A percentile compares a stretch with the other conserved stretches of the same genome.
Evolutionary conservation across 2,329 filamentous ascomycete species (phyloP).

Genomic region (Bipolaris gigantea): DNA sequence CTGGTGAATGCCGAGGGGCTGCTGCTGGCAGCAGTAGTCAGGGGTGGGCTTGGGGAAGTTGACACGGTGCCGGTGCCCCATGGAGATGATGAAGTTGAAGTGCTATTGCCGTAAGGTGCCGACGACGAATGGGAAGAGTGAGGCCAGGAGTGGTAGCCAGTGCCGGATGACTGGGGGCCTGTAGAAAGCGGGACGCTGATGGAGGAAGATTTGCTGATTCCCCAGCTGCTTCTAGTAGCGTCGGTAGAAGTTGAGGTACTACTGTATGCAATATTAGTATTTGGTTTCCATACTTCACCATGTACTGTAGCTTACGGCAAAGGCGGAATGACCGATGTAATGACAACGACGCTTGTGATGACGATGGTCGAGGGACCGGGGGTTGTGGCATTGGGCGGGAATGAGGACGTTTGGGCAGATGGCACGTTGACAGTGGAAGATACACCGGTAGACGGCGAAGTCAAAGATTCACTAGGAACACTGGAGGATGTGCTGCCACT

Average conservation of each 20-base stretch:
- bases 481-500: slow-evolving; percentile 4
- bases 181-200: slow-evolving; percentile 12
- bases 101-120: slow-evolving; percentile 17
- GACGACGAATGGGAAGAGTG: slow-evolving; percentile 3
- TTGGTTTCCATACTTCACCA: neutral
- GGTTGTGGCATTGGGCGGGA: neutral
- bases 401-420: slow-evolving; percentile 2
- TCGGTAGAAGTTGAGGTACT: slow-evolving; percentile 15
- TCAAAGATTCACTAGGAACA: slow-evolving; percentile 1
- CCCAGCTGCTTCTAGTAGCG: slow-evolving; percentile 24
- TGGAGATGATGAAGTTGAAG: neutral
- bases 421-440: slow-evolving; percentile 8
- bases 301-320: slow-evolving; percentile 14
- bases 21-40: neutral
- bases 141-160: slow-evolving; percentile 1
- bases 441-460: slow-evolving; percentile 8
- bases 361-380: slow-evolving; percentile 3
- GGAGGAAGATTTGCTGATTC: slow-evolving; percentile 9
- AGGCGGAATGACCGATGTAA: slow-evolving; percentile 10
- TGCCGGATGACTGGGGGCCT: slow-evolving; percentile 10
- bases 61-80: slow-evolving; percentile 11
- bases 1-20: neutral
- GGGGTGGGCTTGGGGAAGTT: neutral
- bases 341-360: slow-evolving; percentile 9
- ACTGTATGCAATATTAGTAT: slow-evolving; percentile 9